These are phyloP conservation scores for Rhodotorula graminis DNA, from an alignment of 768 basidiomycete genomes.

Conservation along the genomic window DNA sequence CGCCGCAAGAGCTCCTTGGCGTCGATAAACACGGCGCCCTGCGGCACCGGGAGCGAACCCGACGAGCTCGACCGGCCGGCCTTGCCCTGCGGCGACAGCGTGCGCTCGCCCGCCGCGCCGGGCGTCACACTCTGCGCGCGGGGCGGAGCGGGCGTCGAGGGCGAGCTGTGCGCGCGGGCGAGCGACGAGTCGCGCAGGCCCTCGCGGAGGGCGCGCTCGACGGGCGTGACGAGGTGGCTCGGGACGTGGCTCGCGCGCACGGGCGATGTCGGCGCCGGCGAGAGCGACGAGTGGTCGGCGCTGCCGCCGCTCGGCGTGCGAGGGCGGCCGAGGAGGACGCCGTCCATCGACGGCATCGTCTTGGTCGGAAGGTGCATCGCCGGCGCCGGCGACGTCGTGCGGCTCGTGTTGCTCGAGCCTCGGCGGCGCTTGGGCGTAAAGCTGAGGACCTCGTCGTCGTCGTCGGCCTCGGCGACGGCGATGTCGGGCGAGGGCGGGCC, in stretches of 20 bases:
- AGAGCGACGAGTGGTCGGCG: background rate
- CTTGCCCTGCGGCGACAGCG: constrained; percentile 2
- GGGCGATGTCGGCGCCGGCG: background rate
- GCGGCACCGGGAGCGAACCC: constrained; percentile 8
- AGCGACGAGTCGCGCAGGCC: constrained; percentile 3
- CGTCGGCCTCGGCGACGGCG: background rate
- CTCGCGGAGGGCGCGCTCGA: constrained; percentile 29
- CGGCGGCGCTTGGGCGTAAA: constrained; percentile 31
- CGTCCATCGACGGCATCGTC: background rate
- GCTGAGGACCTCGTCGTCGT: constrained; percentile 33
- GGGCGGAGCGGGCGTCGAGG: too few species aligned
- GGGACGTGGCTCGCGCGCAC: background rate
- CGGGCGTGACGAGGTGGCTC: constrained; percentile 23
- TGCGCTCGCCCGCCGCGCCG: background rate
- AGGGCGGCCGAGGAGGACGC: background rate
- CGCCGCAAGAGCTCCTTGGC: constrained; percentile 28
- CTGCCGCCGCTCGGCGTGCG: background rate
- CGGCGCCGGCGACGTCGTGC: background rate
- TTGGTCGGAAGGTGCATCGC: background rate
- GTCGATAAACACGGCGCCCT: constrained; percentile 29
- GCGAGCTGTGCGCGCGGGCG: background rate
- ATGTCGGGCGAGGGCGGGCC: background rate
- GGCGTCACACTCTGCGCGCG: background rate
- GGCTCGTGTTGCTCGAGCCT: constrained; percentile 16
- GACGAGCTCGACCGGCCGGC: constrained; percentile 6